Evolutionary conservation across 1,284 basidiomycete species (phyloP), one percentile per base, ranked within the genome.

Genomic region (Cutaneotrichosporon daszewskae): DNA sequence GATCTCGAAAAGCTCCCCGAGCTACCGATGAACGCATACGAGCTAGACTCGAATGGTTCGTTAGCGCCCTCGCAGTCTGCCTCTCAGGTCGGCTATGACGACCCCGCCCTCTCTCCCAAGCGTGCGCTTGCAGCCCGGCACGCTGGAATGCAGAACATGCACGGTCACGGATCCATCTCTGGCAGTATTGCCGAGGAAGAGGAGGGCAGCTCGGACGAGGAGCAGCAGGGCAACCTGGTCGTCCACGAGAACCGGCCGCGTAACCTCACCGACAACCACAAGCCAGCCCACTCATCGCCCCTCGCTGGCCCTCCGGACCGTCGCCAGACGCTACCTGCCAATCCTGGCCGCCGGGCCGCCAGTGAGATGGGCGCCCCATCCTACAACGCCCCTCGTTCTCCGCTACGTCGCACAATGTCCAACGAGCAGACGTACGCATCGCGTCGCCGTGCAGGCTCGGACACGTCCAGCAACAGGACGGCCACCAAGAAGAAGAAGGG

Each of bases 41-140:
- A 72, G 53, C 53, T 69, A 37, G 67, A 72, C 48, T 72, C 69
- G 18, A 72, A 72, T 54, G 65, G 62, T n/a, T 72, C 69, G 1
- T 50, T 72, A n/a, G 68, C 68, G 1, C 69, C 69, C 1, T 72
- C 68, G 0, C 68, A 72, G 53, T 72, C 69, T 13, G 69, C 69
- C 3, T 72, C 69, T 4, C 65, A 71, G 47, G 57, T 64, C 14
- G 66, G 63, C 14, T 64, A 62, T 40, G 62, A 64, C 22, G 66
- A 68, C 35, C 34, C 37, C 12, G 39, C 36, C 25, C 8, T 39
- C 20, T 39, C 37, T 1, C 37, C 37, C 28, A 31, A 31, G 16
- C 22, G 38, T 32, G 26, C 33, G 28, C 6, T 32, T 37, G 7
- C 20, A 33, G 28, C 40, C 27, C n/a, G 25, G 37, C 32, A 37